phyloP scores from a whole-genome alignment of 108 stramenopile species.

The Epipyxis sp. region DNA sequence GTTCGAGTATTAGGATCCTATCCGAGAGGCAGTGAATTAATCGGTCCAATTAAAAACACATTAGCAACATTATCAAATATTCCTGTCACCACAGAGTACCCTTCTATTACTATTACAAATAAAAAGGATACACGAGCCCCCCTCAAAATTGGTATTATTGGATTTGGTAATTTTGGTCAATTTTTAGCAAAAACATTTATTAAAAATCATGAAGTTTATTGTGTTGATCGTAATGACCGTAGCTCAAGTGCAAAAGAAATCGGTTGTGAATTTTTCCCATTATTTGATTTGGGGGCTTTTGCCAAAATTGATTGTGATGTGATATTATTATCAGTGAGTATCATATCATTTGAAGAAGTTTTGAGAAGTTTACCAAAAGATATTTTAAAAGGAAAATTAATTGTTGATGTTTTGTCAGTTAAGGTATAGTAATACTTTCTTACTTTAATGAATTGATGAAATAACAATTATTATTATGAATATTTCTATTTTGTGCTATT shows the following conservation, averaged over 20 bases:
- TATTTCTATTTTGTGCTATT: too few species aligned
- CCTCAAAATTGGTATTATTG: constrained; percentile 87
- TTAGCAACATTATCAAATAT: neutral
- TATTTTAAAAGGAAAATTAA: constrained; percentile 62
- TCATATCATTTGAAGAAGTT: constrained; percentile 75
- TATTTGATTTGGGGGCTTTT: constrained; percentile 63
- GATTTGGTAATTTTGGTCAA: constrained; percentile 89
- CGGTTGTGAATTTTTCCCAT: constrained; percentile 58
- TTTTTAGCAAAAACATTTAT: constrained; percentile 71
- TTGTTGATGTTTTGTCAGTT: constrained; percentile 93
- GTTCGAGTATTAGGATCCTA: constrained; percentile 55
- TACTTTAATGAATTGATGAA: neutral
- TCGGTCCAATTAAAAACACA: constrained; percentile 13
- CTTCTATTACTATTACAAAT: neutral
- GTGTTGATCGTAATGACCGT: constrained; percentile 67
- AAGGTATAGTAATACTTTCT: constrained; percentile 75
- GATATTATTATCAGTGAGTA: constrained; percentile 65
- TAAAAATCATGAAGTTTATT: constrained; percentile 36
- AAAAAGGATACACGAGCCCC: neutral
- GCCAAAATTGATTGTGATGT: constrained; percentile 66
- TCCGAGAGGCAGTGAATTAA: constrained; percentile 45
- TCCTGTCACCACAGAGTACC: neutral
- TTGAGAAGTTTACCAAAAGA: constrained; percentile 41
- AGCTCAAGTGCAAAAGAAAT: constrained; percentile 66
- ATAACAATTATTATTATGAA: too few species aligned